These are phyloP conservation scores for Brachypodium distachyon DNA, from an alignment of 202 grass and related monocot species.

Conservation along the genomic window DNA sequence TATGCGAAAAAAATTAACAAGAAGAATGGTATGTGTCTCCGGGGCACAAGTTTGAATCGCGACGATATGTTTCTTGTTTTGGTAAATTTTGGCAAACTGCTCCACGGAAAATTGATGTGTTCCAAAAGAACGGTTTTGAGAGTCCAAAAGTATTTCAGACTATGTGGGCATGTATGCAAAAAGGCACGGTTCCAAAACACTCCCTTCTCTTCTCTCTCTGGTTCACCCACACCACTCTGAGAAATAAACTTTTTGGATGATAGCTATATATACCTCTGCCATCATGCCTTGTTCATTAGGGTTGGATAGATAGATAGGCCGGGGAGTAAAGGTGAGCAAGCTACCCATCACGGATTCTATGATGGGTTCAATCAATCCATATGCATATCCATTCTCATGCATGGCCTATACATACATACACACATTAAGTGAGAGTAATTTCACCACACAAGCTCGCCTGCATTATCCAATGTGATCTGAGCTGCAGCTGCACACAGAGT, in stretches of 20 bases:
- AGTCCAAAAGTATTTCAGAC: background rate
- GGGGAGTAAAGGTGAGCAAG: constrained; percentile 8
- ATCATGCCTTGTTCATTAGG: constrained; percentile 38
- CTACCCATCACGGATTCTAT: constrained; percentile 57
- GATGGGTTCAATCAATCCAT: constrained; percentile 90
- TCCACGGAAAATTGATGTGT: too few species aligned
- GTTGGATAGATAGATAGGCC: too few species aligned
- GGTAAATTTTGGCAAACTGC: too few species aligned
- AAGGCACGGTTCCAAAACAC: background rate
- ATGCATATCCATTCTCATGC: constrained; percentile 24
- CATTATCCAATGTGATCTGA: constrained; percentile 1
- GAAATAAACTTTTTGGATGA: constrained; percentile 17
- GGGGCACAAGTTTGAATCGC: too few species aligned
- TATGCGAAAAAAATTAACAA: background rate
- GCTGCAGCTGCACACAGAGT: background rate
- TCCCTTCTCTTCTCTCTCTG: background rate
- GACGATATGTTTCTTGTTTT: too few species aligned
- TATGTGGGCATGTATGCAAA: background rate
- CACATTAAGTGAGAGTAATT: too few species aligned
- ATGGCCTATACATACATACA: background rate
- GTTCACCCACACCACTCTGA: background rate
- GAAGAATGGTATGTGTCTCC: too few species aligned
- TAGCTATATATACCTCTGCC: background rate
- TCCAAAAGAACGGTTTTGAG: too few species aligned
- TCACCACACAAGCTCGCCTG: too few species aligned